phyloP scores from a whole-genome alignment of 805 yeast genomes.

The Myxozyma geophila region DNA sequence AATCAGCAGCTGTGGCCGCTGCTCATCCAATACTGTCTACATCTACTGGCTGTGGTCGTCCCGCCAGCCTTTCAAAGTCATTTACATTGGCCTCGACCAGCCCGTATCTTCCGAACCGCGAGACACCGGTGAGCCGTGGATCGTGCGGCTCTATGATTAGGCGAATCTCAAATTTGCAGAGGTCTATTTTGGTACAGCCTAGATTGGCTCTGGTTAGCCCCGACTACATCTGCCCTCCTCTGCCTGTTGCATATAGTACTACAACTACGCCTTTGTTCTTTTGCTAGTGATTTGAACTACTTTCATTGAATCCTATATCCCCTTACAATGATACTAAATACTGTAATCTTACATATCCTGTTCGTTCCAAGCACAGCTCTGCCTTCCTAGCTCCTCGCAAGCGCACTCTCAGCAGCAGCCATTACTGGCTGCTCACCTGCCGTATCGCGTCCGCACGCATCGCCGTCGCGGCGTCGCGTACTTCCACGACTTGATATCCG shows the following conservation, averaged over 20 bases:
- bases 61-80: background rate
- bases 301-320: no score
- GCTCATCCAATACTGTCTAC: background rate
- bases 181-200: background rate
- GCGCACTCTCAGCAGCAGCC: background rate
- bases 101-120: background rate
- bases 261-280: no score
- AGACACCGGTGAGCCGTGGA: background rate
- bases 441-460: background rate
- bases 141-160: constrained; percentile 2
- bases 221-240: no score
- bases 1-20: background rate
- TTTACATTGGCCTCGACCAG: background rate
- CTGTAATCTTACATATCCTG: background rate
- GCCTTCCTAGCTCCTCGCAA: background rate
- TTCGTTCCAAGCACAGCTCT: background rate
- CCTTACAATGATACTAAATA: no score
- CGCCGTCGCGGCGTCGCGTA: background rate
- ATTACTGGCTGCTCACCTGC: background rate
- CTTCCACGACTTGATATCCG: constrained; percentile 18
- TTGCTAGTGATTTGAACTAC: no score
- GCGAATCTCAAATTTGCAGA: background rate
- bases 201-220: background rate
- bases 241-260: no score
- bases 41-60: background rate